A percentile compares a stretch with the other conserved stretches of the same genome.
phyloP scores from a whole-genome alignment of 768 basidiomycete genomes.

The Kwoniella mangroviensis region DNA sequence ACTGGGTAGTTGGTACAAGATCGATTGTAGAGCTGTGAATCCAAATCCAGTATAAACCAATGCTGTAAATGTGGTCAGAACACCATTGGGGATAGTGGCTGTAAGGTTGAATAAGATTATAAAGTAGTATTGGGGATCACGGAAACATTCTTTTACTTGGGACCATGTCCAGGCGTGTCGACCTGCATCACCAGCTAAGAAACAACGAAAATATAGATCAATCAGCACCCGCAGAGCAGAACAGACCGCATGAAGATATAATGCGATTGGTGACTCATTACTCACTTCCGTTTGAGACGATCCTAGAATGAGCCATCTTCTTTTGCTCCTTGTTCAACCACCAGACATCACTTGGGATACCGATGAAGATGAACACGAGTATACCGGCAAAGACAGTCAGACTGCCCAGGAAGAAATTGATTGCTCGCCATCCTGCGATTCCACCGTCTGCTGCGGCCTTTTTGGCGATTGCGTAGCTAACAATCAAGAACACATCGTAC shows the following conservation, averaged over 20 bases:
- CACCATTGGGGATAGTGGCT: slow-evolving; percentile 41
- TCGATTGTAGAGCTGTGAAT: slow-evolving; percentile 28
- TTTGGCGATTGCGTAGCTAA: slow-evolving; percentile 29
- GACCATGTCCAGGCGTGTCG: slow-evolving; percentile 34
- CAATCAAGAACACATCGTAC: neutral
- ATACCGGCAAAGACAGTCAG: slow-evolving; percentile 36
- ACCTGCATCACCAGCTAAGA: slow-evolving; percentile 25
- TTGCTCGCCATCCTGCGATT: slow-evolving; percentile 32
- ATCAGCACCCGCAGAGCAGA: neutral
- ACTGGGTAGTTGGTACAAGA: slow-evolving; percentile 26
- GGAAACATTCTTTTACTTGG: slow-evolving; percentile 37
- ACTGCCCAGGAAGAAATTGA: slow-evolving; percentile 42
- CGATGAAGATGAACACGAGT: slow-evolving; percentile 39
- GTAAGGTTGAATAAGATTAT: slow-evolving; percentile 30
- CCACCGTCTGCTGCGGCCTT: slow-evolving; percentile 18
- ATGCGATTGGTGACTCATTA: slow-evolving; percentile 7
- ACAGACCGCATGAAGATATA: too few species aligned
- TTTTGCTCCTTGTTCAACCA: slow-evolving; percentile 41
- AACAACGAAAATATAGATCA: neutral
- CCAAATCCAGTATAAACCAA: slow-evolving; percentile 38
- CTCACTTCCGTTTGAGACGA: slow-evolving; percentile 29
- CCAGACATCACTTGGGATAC: slow-evolving; percentile 41
- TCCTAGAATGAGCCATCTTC: slow-evolving; percentile 36
- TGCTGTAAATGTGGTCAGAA: slow-evolving; percentile 18
- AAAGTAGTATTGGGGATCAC: slow-evolving; percentile 30